phyloP scores from a whole-genome alignment of 768 basidiomycete genomes.

The Leucocoprinus birnbaumii region DNA sequence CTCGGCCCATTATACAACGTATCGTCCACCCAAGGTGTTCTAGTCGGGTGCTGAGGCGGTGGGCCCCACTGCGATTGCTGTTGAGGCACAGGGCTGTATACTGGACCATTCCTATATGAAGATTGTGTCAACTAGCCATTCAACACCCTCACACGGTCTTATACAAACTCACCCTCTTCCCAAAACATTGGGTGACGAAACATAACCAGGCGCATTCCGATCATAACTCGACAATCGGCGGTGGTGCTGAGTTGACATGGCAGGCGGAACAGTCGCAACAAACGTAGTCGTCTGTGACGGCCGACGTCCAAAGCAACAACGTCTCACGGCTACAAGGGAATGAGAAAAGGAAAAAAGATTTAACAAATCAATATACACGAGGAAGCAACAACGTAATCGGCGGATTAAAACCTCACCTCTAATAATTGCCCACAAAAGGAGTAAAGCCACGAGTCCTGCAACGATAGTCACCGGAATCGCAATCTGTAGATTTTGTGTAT shows the following conservation, averaged over 20 bases:
- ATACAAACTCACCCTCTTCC: conserved; percentile 9
- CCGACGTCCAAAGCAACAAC: conserved; percentile 27
- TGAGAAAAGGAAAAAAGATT: conserved; percentile 5
- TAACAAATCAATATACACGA: conserved; percentile 5
- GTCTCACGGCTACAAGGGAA: conserved; percentile 26
- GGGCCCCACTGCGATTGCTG: conserved; percentile 3
- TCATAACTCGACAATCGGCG: conserved; percentile 23
- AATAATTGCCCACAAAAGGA: conserved; percentile 51
- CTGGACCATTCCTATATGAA: not conserved
- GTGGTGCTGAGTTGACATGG: conserved; percentile 16
- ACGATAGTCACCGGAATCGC: conserved; percentile 78
- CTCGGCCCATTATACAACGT: conserved; percentile 36
- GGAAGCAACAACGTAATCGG: not conserved
- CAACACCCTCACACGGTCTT: conserved; percentile 21
- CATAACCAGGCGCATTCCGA: conserved; percentile 13
- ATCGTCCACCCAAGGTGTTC: conserved; percentile 43
- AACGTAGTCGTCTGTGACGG: conserved; percentile 15
- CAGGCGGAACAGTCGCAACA: conserved; percentile 15
- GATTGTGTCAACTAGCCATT: conserved; percentile 16
- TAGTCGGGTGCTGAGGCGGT: conserved; percentile 1
- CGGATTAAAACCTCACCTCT: conserved; percentile 32
- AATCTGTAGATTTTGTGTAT: conserved; percentile 71
- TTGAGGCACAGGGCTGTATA: conserved; percentile 5
- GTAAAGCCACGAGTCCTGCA: conserved; percentile 57
- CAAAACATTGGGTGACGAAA: conserved; percentile 4